Base-by-base conservation (phyloP, 2,329 filamentous ascomycete genomes). In the Aspergillus aculeatinus region DNA sequence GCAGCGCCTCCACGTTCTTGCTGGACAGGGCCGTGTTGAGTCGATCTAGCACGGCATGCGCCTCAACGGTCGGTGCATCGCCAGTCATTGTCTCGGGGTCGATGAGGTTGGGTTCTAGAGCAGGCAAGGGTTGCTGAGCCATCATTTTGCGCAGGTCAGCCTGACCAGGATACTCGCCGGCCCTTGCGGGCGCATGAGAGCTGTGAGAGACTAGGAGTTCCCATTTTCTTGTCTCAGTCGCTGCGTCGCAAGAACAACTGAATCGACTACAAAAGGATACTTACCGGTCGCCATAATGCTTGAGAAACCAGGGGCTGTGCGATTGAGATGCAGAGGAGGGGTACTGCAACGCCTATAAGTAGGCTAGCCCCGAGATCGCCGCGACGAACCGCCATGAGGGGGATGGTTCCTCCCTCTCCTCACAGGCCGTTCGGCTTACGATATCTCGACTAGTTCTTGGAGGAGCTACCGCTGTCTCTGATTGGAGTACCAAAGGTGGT, bases 111-210 rank as follows among this genome's bases (percentile, higher is more conserved):
- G 63, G 54, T 9, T 57, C 29, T 27, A 67, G 49, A 1, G 49
- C 55, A 12, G 74, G 74, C 4, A 75, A 57, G 0, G 72, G 74
- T 7, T 67, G 39, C 42, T 67, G 50, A 16, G 55, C 57, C 58
- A 74, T 61, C 65, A 69, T 70, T 48, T 61, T 65, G 39, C 59
- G 64, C 56, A 72, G 48, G 48, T 69, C 65, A 2, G 56, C 65
- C 14, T 48, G 56, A 23, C 57, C 59, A 5, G 64, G 64, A 29
- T 56, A 61, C 48, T 66, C 64, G 42, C 59, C 39, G 14, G 16
- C 53, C 55, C 10, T 19, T 7, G 16, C 5, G 5, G 12, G 31
- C n/a, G 31, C 51, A 25, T 42, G 48, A 44, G 14, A n/a, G 14
- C 5, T 44, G 14, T 44, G 39, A 44, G 16, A 44, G 7, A 44